Percentiles rank a stretch among this genome's conserved stretches.
These are phyloP conservation scores for Takakia lepidozioides DNA, from an alignment of 225 moss, liverwort and hornwort genomes.

Conservation along the genomic window DNA sequence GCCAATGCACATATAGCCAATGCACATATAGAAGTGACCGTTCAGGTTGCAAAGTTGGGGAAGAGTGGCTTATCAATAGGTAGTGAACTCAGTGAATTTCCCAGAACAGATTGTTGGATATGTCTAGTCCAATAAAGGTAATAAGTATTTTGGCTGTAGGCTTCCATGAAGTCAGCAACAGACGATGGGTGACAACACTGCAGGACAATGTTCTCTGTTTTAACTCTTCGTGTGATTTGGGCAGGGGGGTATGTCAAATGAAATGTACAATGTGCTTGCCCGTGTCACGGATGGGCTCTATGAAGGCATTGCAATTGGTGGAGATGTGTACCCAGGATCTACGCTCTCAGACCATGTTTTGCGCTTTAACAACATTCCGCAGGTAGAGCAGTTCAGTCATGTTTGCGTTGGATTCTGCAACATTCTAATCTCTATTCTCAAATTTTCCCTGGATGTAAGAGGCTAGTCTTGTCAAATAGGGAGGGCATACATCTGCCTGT, in stretches of 20 bases:
- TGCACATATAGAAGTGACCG: no score
- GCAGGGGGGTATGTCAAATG: constrained; percentile 91
- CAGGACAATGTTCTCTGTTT: no score
- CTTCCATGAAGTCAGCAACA: no score
- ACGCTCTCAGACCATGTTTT: constrained; percentile 93
- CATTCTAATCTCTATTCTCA: neutral
- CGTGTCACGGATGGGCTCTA: constrained; percentile 94
- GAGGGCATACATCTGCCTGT: neutral
- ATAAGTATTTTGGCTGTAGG: no score
- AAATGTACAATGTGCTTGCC: constrained; percentile 87
- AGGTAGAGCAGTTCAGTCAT: no score
- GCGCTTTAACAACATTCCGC: constrained; percentile 89
- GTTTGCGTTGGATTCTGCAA: no score
- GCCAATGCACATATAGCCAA: neutral
- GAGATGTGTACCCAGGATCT: constrained; percentile 93
- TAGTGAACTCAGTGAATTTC: no score
- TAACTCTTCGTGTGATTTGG: neutral
- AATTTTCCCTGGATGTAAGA: neutral
- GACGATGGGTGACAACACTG: no score
- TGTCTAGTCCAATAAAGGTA: no score
- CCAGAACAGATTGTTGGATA: no score
- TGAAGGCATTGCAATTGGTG: constrained; percentile 92
- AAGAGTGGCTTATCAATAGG: no score
- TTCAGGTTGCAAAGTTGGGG: no score
- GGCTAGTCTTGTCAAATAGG: neutral